These are phyloP conservation scores for Sporothrix pseudoabietina DNA, from an alignment of 2,329 filamentous ascomycete species.

Conservation along the genomic window DNA sequence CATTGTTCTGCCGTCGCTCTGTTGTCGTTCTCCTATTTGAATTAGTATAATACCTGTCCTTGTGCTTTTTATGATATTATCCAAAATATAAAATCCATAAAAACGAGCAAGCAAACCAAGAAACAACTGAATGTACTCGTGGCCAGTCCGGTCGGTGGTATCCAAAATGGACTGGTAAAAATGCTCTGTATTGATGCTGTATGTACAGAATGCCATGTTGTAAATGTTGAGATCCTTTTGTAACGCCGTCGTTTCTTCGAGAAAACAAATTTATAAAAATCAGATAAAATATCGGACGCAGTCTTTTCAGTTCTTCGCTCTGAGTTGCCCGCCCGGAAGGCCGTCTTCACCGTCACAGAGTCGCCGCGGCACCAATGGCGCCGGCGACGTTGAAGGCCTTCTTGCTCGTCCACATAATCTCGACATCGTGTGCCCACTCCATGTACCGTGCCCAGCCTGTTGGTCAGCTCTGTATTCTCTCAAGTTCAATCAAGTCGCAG, in stretches of 20 bases:
- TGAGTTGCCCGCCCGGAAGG: neutral
- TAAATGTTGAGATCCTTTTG: neutral
- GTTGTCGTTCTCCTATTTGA: neutral
- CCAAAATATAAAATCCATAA: constrained; percentile 2
- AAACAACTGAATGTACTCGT: neutral
- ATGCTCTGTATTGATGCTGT: neutral
- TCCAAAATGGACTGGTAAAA: neutral
- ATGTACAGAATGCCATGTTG: constrained; percentile 10
- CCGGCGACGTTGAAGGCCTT: constrained; percentile 65
- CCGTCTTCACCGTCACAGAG: constrained; percentile 46
- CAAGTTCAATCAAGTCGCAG: too few relatives aligned
- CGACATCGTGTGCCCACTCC: constrained; percentile 86
- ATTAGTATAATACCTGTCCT: neutral
- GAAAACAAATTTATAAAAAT: neutral
- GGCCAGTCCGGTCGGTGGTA: neutral
- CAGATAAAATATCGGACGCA: neutral
- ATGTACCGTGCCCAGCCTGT: constrained; percentile 90
- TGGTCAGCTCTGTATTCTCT: neutral
- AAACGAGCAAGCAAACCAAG: neutral
- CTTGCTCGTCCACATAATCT: constrained; percentile 67
- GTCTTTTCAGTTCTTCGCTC: neutral
- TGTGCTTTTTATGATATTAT: neutral
- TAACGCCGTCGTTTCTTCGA: neutral
- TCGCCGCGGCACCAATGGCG: constrained; percentile 61
- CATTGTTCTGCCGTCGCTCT: neutral